Percentiles rank a stretch among this genome's conserved stretches.
Conservation (phyloP, 1,139 yeast genomes). For the Magnusiomyces starmeri region DNA sequence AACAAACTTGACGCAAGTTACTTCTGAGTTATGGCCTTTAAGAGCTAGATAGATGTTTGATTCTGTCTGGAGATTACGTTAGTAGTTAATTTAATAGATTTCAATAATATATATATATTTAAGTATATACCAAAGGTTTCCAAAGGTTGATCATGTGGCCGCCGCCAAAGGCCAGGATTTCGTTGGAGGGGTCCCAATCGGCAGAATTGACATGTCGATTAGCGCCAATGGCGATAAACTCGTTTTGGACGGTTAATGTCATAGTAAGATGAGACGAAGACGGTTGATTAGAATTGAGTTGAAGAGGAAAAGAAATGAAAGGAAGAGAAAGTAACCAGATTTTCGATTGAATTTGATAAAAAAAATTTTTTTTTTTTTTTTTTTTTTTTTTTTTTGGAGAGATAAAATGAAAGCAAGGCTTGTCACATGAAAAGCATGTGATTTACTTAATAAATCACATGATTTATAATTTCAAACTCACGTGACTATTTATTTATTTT, state of each 20-base stretch:
- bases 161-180: constrained; percentile 69
- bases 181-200: constrained; percentile 41
- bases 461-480: neutral
- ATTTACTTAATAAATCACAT: neutral
- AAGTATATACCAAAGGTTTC: constrained; percentile 48
- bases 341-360: too few species aligned
- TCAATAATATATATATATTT: constrained; percentile 21
- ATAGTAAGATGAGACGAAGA: neutral
- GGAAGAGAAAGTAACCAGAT: too few species aligned
- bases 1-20: constrained; percentile 31
- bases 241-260: constrained; percentile 23
- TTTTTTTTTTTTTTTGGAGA: neutral
- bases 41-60: constrained; percentile 23
- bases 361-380: neutral
- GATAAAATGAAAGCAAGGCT: neutral
- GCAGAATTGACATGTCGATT: constrained; percentile 65
- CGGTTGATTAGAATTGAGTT: neutral
- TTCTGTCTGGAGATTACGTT: neutral
- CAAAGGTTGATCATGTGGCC: constrained; percentile 67
- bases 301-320: neutral
- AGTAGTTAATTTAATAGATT: neutral
- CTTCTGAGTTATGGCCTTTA: constrained; percentile 30
- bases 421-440: neutral
- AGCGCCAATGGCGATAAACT: constrained; percentile 71
- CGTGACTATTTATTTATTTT: neutral